These are phyloP conservation scores for Pseudozyma sp. DNA, from an alignment of 1,284 basidiomycete species.

Conservation along the genomic window DNA sequence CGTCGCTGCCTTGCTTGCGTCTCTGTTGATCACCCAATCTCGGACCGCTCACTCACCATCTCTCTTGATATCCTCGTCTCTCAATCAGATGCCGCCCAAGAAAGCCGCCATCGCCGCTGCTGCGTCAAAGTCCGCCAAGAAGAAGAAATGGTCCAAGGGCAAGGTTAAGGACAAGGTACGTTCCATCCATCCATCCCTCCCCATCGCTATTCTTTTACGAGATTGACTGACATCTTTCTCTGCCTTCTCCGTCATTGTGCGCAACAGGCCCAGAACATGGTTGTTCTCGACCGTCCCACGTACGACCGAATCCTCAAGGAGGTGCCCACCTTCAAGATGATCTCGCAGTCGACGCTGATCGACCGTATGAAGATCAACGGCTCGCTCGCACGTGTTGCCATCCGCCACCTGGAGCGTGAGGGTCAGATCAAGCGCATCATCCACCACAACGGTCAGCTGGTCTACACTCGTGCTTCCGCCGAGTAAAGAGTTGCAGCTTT, in stretches of 20 bases:
- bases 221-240: neutral
- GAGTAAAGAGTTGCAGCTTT: slow-evolving; percentile 27
- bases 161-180: slow-evolving; percentile 96
- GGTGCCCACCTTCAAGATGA: slow-evolving; percentile 99
- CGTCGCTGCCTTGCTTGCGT: neutral
- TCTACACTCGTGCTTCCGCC: slow-evolving; percentile 75
- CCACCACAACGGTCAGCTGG: slow-evolving; percentile 92
- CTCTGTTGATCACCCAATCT: neutral
- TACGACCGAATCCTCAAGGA: slow-evolving; percentile 99
- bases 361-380: slow-evolving; percentile 98
- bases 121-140: slow-evolving; percentile 76
- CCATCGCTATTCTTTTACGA: neutral
- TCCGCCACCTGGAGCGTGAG: slow-evolving; percentile 93
- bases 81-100: slow-evolving; percentile 66
- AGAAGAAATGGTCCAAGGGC: slow-evolving; percentile 99
- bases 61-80: neutral
- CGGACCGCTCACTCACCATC: slow-evolving; percentile 7
- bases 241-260: neutral
- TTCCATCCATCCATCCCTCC: neutral
- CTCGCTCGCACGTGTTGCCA: slow-evolving; percentile 90
- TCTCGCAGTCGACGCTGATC: slow-evolving; percentile 88
- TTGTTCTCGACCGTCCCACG: slow-evolving; percentile 77
- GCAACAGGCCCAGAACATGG: slow-evolving; percentile 76
- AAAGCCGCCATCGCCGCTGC: slow-evolving; percentile 68
- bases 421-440: slow-evolving; percentile 96